Percentiles rank a stretch among this genome's conserved stretches.
Conservation (phyloP, 192 early-diverging fungal genomes). For the Coemansia aciculifera region DNA sequence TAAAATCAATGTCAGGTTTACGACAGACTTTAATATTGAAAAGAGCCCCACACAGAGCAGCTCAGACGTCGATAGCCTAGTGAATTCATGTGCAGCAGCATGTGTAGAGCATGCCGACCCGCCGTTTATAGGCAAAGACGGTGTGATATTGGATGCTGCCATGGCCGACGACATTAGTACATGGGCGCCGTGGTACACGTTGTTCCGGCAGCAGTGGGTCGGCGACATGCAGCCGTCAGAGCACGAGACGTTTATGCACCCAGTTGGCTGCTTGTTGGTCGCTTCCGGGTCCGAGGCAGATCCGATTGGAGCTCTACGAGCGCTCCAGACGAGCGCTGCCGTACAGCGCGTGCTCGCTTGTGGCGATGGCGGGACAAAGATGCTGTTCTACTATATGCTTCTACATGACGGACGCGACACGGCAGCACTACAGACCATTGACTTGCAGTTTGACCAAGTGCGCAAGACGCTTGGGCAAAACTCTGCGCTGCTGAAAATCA, state of each 20-base stretch:
- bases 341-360: slow-evolving; percentile 63
- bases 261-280: slow-evolving; percentile 76
- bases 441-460: slow-evolving; percentile 48
- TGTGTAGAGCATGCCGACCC: not conserved
- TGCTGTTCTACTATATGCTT: slow-evolving; percentile 81
- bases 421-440: slow-evolving; percentile 36
- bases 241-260: slow-evolving; percentile 94
- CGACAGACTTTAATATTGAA: slow-evolving; percentile 32
- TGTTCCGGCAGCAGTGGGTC: slow-evolving; percentile 63
- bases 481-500: slow-evolving; percentile 41
- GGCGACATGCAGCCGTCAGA: slow-evolving; percentile 69
- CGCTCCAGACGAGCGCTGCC: slow-evolving; percentile 57
- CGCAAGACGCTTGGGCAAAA: slow-evolving; percentile 50
- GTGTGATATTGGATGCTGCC: slow-evolving; percentile 17
- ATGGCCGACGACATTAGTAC: slow-evolving; percentile 21
- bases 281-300: slow-evolving; percentile 72
- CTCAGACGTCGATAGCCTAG: slow-evolving; percentile 31
- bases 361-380: slow-evolving; percentile 74
- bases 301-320: slow-evolving; percentile 68
- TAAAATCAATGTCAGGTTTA: slow-evolving; percentile 46
- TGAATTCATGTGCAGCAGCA: slow-evolving; percentile 4
- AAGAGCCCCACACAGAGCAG: slow-evolving; percentile 13
- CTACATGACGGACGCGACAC: slow-evolving; percentile 73
- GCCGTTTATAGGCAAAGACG: slow-evolving; percentile 20
- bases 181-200: slow-evolving; percentile 81